Evolutionary conservation across 345 rosid genomes (phyloP).

Genomic region (Brassica carinata): DNA sequence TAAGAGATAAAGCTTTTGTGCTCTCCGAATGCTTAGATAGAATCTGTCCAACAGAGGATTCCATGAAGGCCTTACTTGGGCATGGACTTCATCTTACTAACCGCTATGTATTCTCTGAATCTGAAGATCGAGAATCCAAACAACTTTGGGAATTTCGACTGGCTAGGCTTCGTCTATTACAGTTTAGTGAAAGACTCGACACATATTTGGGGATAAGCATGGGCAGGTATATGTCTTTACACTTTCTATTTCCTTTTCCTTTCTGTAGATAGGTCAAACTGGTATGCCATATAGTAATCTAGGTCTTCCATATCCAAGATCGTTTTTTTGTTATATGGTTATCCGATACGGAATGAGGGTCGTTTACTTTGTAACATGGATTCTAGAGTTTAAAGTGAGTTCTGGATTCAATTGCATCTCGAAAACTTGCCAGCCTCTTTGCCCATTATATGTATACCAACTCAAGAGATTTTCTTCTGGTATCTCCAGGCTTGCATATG

Average conservation of each 20-base stretch:
- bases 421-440: neutral
- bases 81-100: slow-evolving; percentile 66
- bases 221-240: slow-evolving; percentile 74
- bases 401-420: neutral
- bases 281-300: slow-evolving; percentile 23
- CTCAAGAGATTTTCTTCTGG: neutral
- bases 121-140: slow-evolving; percentile 54
- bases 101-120: slow-evolving; percentile 53
- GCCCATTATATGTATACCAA: neutral
- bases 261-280: slow-evolving; percentile 3
- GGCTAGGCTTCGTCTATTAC: slow-evolving; percentile 83
- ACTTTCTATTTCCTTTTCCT: slow-evolving; percentile 17
- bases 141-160: slow-evolving; percentile 70
- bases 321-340: neutral
- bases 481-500: slow-evolving; percentile 25
- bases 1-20: slow-evolving; percentile 71
- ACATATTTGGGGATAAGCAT: slow-evolving; percentile 93
- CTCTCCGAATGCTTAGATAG: slow-evolving; percentile 78
- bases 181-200: slow-evolving; percentile 84
- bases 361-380: neutral
- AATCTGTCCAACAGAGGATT: slow-evolving; percentile 82
- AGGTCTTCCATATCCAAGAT: slow-evolving; percentile 20
- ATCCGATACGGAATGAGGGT: slow-evolving; percentile 10
- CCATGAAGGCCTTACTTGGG: slow-evolving; percentile 69
- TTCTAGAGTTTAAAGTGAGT: slow-evolving; percentile 9